Conservation (phyloP, 225 moss, liverwort and hornwort species). For the Bryum argenteum region DNA sequence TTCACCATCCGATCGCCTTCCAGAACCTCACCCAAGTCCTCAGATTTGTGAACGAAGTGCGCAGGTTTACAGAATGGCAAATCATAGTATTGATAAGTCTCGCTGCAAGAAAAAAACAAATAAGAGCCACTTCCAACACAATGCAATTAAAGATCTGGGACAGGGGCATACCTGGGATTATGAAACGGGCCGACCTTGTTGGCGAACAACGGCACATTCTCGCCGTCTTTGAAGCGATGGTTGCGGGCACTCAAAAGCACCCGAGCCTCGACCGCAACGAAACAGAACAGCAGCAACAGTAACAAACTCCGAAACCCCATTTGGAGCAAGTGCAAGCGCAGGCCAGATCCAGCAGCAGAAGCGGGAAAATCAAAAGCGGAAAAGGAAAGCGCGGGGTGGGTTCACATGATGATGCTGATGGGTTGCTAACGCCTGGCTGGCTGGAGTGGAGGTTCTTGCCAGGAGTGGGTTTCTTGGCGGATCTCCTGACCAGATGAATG, state of each 20-base stretch:
- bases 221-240: constrained; percentile 70
- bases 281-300: constrained; percentile 7
- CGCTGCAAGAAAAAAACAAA: constrained; percentile 50
- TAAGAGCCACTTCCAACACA: neutral
- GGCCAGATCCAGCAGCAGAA: constrained; percentile 26
- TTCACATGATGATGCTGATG: constrained; percentile 6
- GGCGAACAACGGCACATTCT: constrained; percentile 86
- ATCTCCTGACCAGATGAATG: neutral
- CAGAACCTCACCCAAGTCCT: constrained; percentile 91
- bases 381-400: neutral
- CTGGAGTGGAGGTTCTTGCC: constrained; percentile 31
- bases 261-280: constrained; percentile 39
- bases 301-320: constrained; percentile 29
- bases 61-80: constrained; percentile 83
- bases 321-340: neutral
- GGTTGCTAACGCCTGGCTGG: neutral
- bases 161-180: constrained; percentile 59
- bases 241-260: constrained; percentile 55
- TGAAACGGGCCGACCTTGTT: constrained; percentile 96
- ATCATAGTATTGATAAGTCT: constrained; percentile 99
- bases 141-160: neutral
- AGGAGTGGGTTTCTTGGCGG: constrained; percentile 23
- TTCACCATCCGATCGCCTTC: constrained; percentile 99
- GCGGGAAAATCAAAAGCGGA: neutral
- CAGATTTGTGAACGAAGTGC: constrained; percentile 72